Percentiles rank a stretch among this genome's conserved stretches.
These are phyloP conservation scores for Fagopyrum homotropicum DNA, from an alignment of 148 eudicot species.

Conservation along the genomic window DNA sequence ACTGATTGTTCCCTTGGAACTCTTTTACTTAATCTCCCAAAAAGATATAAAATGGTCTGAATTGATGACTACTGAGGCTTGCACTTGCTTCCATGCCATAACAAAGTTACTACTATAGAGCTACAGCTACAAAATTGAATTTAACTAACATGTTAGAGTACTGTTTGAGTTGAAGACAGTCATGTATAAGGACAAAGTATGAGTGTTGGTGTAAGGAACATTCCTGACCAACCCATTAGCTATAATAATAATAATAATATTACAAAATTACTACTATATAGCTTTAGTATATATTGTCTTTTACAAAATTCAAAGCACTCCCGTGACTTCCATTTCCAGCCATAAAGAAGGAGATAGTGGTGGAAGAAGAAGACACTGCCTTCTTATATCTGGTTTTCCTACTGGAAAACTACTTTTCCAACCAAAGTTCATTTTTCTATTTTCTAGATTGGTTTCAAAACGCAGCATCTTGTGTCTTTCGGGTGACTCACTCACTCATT, in stretches of 20 bases:
- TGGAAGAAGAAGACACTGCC: slow-evolving; percentile 18
- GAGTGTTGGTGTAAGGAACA: slow-evolving; percentile 24
- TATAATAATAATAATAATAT: not conserved
- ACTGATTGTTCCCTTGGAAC: slow-evolving; percentile 26
- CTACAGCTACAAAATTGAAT: too few relatives aligned
- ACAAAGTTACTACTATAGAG: not conserved
- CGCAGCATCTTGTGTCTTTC: not conserved
- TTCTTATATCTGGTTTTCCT: not conserved
- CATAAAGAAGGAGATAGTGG: slow-evolving; percentile 17
- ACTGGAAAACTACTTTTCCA: slow-evolving; percentile 12
- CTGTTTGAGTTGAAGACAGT: not conserved
- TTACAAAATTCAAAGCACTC: slow-evolving; percentile 27
- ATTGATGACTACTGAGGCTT: slow-evolving; percentile 3
- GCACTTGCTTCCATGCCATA: slow-evolving; percentile 5
- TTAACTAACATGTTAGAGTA: not conserved
- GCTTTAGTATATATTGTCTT: not conserved
- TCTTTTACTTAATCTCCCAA: not conserved
- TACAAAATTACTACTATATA: not conserved
- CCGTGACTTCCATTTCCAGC: slow-evolving; percentile 29
- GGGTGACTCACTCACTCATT: not conserved
- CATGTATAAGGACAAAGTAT: not conserved
- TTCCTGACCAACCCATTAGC: slow-evolving; percentile 20
- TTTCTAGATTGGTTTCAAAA: not conserved
- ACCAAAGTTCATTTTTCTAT: slow-evolving; percentile 6
- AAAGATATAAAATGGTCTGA: not conserved